Conservation (phyloP, 2,329 filamentous ascomycete genomes). For the Raffaelea albimanens region DNA sequence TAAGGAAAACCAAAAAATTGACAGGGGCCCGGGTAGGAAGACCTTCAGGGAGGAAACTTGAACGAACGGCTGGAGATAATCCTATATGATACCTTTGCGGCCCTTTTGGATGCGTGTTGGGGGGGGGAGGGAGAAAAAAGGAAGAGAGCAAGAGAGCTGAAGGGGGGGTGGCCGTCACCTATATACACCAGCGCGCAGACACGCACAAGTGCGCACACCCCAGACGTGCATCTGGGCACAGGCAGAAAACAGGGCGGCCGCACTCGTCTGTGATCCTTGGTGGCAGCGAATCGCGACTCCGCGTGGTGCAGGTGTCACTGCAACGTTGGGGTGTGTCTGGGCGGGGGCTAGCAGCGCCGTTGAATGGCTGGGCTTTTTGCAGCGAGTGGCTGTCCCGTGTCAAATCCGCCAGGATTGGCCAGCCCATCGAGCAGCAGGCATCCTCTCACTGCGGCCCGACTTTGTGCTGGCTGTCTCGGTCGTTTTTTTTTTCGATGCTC, state of each 20-base stretch:
- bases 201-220: background rate
- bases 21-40: conserved; percentile 46
- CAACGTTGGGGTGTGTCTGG: conserved; percentile 10
- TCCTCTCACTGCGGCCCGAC: too few relatives aligned
- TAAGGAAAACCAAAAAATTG: conserved; percentile 26
- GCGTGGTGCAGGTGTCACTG: background rate
- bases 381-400: too few relatives aligned
- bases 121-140: conserved; percentile 41
- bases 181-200: conserved; percentile 24
- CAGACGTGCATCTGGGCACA: conserved; percentile 5
- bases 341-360: background rate
- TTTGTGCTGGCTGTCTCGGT: too few relatives aligned
- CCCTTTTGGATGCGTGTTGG: conserved; percentile 44
- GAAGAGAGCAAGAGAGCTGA: conserved; percentile 22
- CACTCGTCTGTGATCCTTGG: too few relatives aligned
- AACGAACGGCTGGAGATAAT: conserved; percentile 43
- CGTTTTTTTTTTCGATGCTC: too few relatives aligned
- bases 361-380: too few relatives aligned
- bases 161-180: conserved; percentile 19
- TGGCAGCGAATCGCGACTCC: conserved; percentile 9
- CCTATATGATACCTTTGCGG: conserved; percentile 46
- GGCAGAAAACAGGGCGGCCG: background rate
- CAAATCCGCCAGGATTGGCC: too few relatives aligned
- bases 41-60: conserved; percentile 25
- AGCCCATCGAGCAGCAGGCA: too few relatives aligned